Percentiles rank a stretch among this genome's conserved stretches.
These are phyloP conservation scores for Sphagnum tenellum DNA, from an alignment of 225 moss, liverwort and hornwort species.

Conservation along the genomic window DNA sequence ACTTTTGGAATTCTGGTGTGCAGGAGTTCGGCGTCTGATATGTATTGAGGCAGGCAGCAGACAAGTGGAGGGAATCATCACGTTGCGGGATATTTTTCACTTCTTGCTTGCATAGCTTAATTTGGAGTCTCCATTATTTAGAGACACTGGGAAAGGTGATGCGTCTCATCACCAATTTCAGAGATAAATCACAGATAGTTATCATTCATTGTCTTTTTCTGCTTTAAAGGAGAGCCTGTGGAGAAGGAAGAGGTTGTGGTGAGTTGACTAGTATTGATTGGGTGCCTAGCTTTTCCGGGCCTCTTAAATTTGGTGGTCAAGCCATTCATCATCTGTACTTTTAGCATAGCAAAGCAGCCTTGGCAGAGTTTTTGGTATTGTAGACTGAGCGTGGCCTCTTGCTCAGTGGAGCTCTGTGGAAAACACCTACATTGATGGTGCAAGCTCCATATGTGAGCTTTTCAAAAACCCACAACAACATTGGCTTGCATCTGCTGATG, in stretches of 20 bases:
- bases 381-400: too few species aligned
- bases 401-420: not conserved
- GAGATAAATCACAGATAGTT: not conserved
- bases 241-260: not conserved
- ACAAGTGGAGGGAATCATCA: constrained; percentile 90
- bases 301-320: not conserved
- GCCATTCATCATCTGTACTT: not conserved
- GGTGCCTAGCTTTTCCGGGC: not conserved
- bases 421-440: not conserved
- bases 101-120: constrained; percentile 43
- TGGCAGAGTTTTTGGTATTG: not conserved
- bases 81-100: constrained; percentile 88
- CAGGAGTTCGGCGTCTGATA: constrained; percentile 92
- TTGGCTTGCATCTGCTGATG: not conserved
- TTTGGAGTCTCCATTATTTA: not conserved
- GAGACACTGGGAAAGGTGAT: not conserved
- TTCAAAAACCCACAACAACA: not conserved
- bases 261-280: not conserved
- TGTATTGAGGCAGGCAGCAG: constrained; percentile 94
- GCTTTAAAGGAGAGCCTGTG: not conserved
- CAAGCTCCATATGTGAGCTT: not conserved
- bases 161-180: not conserved
- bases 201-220: not conserved
- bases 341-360: not conserved
- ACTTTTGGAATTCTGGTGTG: too few species aligned